phyloP scores from a whole-genome alignment of 1,284 basidiomycete species.

The Cystobasidiaceae sp. region DNA sequence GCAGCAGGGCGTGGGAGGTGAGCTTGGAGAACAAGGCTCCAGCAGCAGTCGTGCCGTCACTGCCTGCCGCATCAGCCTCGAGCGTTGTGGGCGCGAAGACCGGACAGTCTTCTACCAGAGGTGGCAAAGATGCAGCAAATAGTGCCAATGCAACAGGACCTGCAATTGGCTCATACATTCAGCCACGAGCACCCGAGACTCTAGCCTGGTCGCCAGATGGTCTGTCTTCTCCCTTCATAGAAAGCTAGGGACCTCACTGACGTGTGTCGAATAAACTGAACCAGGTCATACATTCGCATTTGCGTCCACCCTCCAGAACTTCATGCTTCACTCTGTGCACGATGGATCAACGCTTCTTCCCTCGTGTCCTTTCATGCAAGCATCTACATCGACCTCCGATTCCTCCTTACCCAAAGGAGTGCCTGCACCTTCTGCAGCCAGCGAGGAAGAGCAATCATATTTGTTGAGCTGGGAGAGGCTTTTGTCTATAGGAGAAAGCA shows the following conservation, averaged over 20 bases:
- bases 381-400: too few species aligned
- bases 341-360: slow-evolving; percentile 6
- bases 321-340: slow-evolving; percentile 20
- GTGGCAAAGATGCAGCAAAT: too few species aligned
- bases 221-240: too few species aligned
- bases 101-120: neutral
- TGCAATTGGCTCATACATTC: neutral
- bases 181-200: slow-evolving; percentile 16
- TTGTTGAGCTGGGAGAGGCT: slow-evolving; percentile 9
- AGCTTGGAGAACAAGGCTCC: slow-evolving; percentile 8
- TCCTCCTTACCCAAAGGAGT: too few species aligned
- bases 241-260: too few species aligned
- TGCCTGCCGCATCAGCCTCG: neutral
- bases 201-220: slow-evolving; percentile 28
- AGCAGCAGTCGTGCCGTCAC: slow-evolving; percentile 1
- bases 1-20: slow-evolving; percentile 24
- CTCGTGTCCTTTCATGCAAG: too few species aligned
- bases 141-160: neutral
- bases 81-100: neutral
- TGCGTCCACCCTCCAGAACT: neutral
- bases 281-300: slow-evolving; percentile 12
- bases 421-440: neutral
- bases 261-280: too few species aligned
- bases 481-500: neutral
- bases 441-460: neutral